Base-by-base conservation (phyloP, 805 yeast genomes). In the Lipomyces mesembrius region DNA sequence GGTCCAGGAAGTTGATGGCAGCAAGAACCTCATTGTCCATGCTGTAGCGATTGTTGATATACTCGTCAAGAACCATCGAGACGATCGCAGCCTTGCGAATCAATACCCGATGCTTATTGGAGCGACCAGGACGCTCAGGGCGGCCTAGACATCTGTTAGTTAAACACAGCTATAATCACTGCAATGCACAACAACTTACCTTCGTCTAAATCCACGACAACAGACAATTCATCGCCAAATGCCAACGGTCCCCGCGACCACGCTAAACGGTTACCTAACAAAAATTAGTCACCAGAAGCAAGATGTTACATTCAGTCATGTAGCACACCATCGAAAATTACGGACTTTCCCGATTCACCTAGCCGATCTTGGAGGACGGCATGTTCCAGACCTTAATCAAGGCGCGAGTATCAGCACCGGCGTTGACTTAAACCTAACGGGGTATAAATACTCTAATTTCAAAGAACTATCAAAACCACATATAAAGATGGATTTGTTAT, bases 1-100 rank as follows among this genome's bases (percentile, higher is more conserved):
- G 61, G 27, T 67, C 70, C 25, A 67, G 67, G 53, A 67, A 63
- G 53, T 51, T 57, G 46, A 67, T 57, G 43, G 67, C 65, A 17
- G 17, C 54, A 39, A 63, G n/a, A 32, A 67, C 63, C n/a, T 56
- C 59, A 22, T 51, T 59, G 62, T 61, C 67, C 61, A 57, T 39
- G 11, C 49, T 46, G 46, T 61, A 63, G n/a, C 58, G 59, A 59
- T 58, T 57, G 35, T 64, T 49, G 29, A 67, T 59, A 39, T 51
- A 67, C 25, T 64, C 58, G 1, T 53, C 43, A 55, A 67, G 46
- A 3, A 64, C 58, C 65, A 67, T 56, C 29, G 63, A 60, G 37
- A 67, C 66, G 11, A 53, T 55, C 2, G 62, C 59, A 11, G 67
- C 35, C 43, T 46, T 57, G 37, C 64, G 64, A 55, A 64, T 64